phyloP scores from a whole-genome alignment of 495 filamentous ascomycete genomes.

The Aspergillus kassunensis region DNA sequence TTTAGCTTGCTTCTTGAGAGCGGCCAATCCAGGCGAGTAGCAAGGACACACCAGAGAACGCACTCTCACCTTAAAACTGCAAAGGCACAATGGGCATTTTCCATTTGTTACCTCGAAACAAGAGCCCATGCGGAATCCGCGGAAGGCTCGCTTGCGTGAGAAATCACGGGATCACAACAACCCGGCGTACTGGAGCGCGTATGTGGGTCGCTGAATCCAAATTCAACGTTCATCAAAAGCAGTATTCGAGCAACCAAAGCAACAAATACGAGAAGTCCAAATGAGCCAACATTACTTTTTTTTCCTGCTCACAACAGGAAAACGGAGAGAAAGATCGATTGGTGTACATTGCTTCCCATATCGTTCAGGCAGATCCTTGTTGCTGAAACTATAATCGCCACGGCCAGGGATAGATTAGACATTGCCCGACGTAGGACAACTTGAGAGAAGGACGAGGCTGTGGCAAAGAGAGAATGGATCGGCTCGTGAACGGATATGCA shows the following conservation, averaged over 20 bases:
- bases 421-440: slow-evolving; percentile 29
- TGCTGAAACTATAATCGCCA: slow-evolving; percentile 26
- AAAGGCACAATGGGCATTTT: slow-evolving; percentile 19
- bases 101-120: slow-evolving; percentile 38
- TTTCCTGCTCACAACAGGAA: slow-evolving; percentile 8
- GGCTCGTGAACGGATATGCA: slow-evolving; percentile 17
- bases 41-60: slow-evolving; percentile 17
- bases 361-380: slow-evolving; percentile 32
- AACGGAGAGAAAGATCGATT: slow-evolving; percentile 19
- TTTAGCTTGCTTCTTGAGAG: slow-evolving; percentile 22
- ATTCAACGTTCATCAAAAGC: slow-evolving; percentile 38
- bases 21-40: slow-evolving; percentile 32
- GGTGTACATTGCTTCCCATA: slow-evolving; percentile 23
- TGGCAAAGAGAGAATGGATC: slow-evolving; percentile 28
- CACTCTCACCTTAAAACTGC: slow-evolving; percentile 30
- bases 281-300: slow-evolving; percentile 4
- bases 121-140: slow-evolving; percentile 31
- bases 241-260: not conserved
- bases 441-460: slow-evolving; percentile 26
- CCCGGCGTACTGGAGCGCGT: slow-evolving; percentile 38
- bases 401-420: slow-evolving; percentile 20
- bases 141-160: slow-evolving; percentile 39
- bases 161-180: slow-evolving; percentile 42
- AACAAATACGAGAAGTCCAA: not conserved
- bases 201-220: slow-evolving; percentile 44